phyloP scores from a whole-genome alignment of 2,329 filamentous ascomycete species.

The Aphanocladium album region DNA sequence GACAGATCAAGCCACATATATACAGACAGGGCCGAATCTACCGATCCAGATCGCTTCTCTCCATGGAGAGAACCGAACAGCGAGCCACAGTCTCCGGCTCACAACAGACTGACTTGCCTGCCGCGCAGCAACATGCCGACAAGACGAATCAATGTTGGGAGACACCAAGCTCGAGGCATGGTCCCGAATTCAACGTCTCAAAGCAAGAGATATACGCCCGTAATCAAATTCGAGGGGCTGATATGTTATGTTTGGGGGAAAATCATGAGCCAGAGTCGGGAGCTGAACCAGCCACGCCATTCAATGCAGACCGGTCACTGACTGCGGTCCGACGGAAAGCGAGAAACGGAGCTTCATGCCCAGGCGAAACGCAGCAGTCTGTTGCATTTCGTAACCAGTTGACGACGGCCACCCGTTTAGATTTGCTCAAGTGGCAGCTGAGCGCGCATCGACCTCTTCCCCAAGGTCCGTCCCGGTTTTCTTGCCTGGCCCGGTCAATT shows the following conservation, averaged over 20 bases:
- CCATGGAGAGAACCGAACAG: too few relatives aligned
- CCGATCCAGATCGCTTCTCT: too few relatives aligned
- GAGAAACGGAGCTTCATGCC: neutral
- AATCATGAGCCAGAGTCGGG: neutral
- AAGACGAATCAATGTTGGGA: too few relatives aligned
- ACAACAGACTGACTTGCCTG: too few relatives aligned
- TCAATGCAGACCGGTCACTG: neutral
- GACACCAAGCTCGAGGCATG: too few relatives aligned
- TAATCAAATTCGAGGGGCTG: too few relatives aligned
- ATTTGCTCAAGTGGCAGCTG: neutral
- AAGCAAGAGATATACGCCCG: too few relatives aligned
- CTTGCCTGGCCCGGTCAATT: neutral
- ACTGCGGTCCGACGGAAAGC: neutral
- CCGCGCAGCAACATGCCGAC: too few relatives aligned
- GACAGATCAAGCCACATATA: neutral
- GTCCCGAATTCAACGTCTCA: too few relatives aligned
- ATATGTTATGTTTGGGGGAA: too few relatives aligned
- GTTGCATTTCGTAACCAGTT: neutral
- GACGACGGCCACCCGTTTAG: neutral
- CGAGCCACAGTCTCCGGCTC: too few relatives aligned
- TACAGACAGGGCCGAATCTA: too few relatives aligned
- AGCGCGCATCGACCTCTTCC: neutral
- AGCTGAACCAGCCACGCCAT: neutral
- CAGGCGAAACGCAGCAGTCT: neutral
- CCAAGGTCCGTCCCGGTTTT: neutral